Conservation (phyloP, 1,284 basidiomycete genomes). For the Cutaneotrichosporon mucoides region DNA sequence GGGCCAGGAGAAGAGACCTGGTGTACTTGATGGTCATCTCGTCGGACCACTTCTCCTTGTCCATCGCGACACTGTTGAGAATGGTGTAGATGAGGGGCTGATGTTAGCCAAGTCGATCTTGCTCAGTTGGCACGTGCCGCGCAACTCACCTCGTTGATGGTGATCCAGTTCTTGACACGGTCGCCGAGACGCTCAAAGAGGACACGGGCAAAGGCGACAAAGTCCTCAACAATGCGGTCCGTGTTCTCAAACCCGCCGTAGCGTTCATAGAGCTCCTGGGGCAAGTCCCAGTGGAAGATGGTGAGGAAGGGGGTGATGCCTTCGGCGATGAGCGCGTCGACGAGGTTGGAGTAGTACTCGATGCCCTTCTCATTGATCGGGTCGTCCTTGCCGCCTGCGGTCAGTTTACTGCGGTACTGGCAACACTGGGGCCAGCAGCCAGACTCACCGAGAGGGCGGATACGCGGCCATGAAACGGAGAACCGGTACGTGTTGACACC, state of each 20-base stretch:
- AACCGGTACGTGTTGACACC: too few relatives aligned
- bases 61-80: constrained; percentile 3
- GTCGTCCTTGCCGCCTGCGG: constrained; percentile 56
- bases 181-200: constrained; percentile 68
- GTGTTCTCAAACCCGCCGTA: constrained; percentile 60
- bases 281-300: constrained; percentile 60
- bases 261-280: constrained; percentile 62
- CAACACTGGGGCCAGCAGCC: too few relatives aligned
- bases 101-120: too few relatives aligned
- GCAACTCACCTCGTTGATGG: constrained; percentile 35
- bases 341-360: constrained; percentile 55
- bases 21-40: constrained; percentile 6
- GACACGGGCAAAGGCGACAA: constrained; percentile 60
- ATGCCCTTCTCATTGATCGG: constrained; percentile 64
- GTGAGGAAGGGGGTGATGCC: constrained; percentile 46
- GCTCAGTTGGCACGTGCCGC: too few relatives aligned
- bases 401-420: neutral
- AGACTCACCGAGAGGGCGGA: constrained; percentile 58
- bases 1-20: constrained; percentile 21
- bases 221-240: constrained; percentile 55
- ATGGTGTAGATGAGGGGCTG: constrained; percentile 23
- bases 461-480: constrained; percentile 58
- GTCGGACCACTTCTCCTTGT: constrained; percentile 7
- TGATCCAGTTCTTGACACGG: constrained; percentile 65
- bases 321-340: constrained; percentile 58